Percentiles rank a stretch among this genome's conserved stretches.
Evolutionary conservation across 805 yeast species (phyloP).

Genomic region (Zygosaccharomyces rouxii): DNA sequence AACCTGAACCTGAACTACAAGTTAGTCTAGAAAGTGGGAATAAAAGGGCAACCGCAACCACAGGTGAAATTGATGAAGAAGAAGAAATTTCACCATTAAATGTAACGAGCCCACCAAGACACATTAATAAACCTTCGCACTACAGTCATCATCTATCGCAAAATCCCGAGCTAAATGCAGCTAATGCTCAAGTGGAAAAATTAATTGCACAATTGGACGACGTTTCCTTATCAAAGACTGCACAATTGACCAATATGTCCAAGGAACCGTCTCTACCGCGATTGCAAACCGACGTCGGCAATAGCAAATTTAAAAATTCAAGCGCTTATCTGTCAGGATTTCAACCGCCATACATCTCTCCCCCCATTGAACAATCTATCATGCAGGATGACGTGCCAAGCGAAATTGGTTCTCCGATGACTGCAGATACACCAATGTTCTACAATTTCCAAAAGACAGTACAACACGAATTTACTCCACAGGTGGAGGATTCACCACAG

Average conservation of each 20-base stretch:
- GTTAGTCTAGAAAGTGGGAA: conserved; percentile 2
- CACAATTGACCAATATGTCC: conserved; percentile 9
- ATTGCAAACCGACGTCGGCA: conserved; percentile 2
- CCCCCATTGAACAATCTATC: conserved; percentile 6
- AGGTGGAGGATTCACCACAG: neutral
- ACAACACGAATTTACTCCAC: conserved; percentile 4
- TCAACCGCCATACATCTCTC: conserved; percentile 7
- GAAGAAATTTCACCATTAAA: neutral
- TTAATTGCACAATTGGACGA: conserved; percentile 31
- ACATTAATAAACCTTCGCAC: neutral
- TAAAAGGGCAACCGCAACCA: neutral
- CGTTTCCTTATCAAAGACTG: conserved; percentile 27
- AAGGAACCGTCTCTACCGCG: conserved; percentile 1
- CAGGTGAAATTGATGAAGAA: neutral
- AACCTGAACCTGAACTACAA: conserved; percentile 19
- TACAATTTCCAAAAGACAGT: conserved; percentile 18
- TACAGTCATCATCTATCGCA: neutral
- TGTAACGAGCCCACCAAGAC: neutral
- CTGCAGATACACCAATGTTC: conserved; percentile 24
- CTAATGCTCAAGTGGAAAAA: conserved; percentile 29
- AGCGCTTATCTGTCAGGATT: conserved; percentile 35
- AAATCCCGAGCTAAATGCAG: conserved; percentile 11
- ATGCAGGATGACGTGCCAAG: conserved; percentile 4
- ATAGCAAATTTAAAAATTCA: conserved; percentile 26
- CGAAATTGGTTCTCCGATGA: conserved; percentile 9